Evolutionary conservation across 129 eudicot genomes (phyloP).

Genomic region (Helianthus annuus): DNA sequence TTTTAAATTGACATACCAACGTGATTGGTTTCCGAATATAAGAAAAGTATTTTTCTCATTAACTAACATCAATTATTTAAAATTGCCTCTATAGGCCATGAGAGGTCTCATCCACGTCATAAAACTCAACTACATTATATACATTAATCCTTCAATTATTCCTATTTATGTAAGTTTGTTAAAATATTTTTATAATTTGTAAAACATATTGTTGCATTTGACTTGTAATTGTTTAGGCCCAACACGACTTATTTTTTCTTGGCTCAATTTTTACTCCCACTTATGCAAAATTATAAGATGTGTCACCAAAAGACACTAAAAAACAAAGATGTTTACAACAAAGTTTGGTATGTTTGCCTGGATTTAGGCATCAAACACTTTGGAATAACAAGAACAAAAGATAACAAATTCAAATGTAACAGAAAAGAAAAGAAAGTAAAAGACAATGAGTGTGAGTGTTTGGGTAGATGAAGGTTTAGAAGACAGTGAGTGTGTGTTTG

Average conservation of each 20-base stretch:
- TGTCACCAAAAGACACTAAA: too few relatives aligned
- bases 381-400: neutral
- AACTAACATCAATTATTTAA: slow-evolving; percentile 28
- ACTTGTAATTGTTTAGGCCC: neutral
- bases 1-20: neutral
- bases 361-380: neutral
- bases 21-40: slow-evolving; percentile 23
- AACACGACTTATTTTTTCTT: neutral
- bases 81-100: slow-evolving; percentile 27
- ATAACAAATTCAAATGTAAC: too few relatives aligned
- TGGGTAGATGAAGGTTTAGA: too few relatives aligned
- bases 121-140: slow-evolving; percentile 23
- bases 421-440: too few relatives aligned
- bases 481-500: too few relatives aligned
- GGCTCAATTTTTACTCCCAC: neutral
- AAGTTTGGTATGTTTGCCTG: too few relatives aligned
- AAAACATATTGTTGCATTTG: neutral
- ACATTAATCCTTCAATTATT: slow-evolving; percentile 15
- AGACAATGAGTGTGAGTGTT: too few relatives aligned
- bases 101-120: slow-evolving; percentile 36
- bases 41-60: neutral
- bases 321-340: too few relatives aligned
- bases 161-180: neutral
- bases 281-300: too few relatives aligned
- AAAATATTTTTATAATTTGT: neutral